Evolutionary conservation across 768 basidiomycete species (phyloP).

Genomic region (Kwoniella sp.): DNA sequence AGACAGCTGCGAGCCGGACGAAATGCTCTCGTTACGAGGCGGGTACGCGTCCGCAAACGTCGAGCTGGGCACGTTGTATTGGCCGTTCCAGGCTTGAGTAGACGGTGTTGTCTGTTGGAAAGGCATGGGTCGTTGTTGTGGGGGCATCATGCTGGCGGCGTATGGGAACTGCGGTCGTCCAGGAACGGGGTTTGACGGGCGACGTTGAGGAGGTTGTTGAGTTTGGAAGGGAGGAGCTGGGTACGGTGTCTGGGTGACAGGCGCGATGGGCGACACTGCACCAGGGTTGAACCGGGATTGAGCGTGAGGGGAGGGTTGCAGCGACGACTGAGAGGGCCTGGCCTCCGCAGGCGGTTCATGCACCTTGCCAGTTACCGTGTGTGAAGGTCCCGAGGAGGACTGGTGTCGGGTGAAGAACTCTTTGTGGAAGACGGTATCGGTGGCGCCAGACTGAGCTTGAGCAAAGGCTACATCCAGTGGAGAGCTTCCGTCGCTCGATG

Average conservation of each 20-base stretch:
- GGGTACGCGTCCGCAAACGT: not conserved
- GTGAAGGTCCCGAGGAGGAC: not conserved
- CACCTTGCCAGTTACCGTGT: not conserved
- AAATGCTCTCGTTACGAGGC: too few relatives aligned
- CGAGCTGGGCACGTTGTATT: not conserved
- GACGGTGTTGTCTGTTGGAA: too few relatives aligned
- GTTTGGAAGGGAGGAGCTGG: too few relatives aligned
- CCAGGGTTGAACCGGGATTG: not conserved
- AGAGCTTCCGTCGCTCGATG: not conserved
- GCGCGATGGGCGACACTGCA: not conserved
- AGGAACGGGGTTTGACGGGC: too few relatives aligned
- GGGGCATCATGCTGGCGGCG: too few relatives aligned
- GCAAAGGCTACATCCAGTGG: not conserved
- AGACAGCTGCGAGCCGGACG: not conserved
- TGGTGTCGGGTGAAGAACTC: not conserved
- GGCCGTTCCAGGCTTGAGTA: too few relatives aligned
- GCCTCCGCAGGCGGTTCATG: not conserved
- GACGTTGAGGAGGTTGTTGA: not conserved
- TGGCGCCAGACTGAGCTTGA: not conserved
- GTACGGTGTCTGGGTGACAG: not conserved
- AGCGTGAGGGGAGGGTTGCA: not conserved
- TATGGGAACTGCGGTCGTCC: too few relatives aligned
- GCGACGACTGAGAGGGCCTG: not conserved
- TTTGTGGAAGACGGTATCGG: conserved; percentile 14
- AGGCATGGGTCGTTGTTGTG: too few relatives aligned